These are phyloP conservation scores for Canavalia ensiformis DNA, from an alignment of 306 rosid species.

Conservation along the genomic window DNA sequence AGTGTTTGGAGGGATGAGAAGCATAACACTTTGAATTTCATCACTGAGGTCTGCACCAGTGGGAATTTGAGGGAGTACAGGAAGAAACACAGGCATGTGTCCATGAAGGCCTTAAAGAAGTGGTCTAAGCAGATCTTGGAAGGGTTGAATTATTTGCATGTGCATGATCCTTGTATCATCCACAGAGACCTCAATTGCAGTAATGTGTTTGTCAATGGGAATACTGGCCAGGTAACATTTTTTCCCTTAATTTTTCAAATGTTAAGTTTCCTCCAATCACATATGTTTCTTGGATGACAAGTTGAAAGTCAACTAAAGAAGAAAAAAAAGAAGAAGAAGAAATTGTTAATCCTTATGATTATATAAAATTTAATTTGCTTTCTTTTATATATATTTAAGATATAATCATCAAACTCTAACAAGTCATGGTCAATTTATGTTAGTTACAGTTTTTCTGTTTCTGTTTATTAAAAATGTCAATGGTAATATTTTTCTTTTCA, in stretches of 20 bases:
- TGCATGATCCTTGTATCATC: constrained; percentile 81
- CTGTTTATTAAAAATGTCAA: not conserved
- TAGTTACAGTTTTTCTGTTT: not conserved
- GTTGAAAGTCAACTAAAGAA: not conserved
- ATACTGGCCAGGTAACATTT: constrained; percentile 73
- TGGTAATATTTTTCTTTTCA: not conserved
- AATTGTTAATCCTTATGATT: not conserved
- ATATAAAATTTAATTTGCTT: not conserved
- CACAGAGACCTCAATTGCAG: constrained; percentile 96
- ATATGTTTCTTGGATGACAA: constrained; percentile 29
- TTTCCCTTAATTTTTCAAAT: not conserved
- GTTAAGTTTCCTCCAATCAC: not conserved
- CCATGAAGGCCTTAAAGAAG: constrained; percentile 82
- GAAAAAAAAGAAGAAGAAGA: not conserved
- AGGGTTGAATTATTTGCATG: constrained; percentile 83
- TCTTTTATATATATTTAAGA: not conserved
- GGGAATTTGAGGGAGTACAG: constrained; percentile 86
- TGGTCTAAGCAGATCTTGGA: constrained; percentile 81
- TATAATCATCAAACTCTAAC: not conserved
- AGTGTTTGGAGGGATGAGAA: constrained; percentile 70
- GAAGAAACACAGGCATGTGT: constrained; percentile 80
- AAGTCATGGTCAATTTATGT: not conserved
- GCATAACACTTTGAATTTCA: constrained; percentile 67
- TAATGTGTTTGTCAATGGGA: constrained; percentile 88
- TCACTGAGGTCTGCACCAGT: constrained; percentile 89